Percentiles rank a stretch among this genome's conserved stretches.
phyloP scores from a whole-genome alignment of 2,329 filamentous ascomycete species.

The Teratosphaeria viscida region DNA sequence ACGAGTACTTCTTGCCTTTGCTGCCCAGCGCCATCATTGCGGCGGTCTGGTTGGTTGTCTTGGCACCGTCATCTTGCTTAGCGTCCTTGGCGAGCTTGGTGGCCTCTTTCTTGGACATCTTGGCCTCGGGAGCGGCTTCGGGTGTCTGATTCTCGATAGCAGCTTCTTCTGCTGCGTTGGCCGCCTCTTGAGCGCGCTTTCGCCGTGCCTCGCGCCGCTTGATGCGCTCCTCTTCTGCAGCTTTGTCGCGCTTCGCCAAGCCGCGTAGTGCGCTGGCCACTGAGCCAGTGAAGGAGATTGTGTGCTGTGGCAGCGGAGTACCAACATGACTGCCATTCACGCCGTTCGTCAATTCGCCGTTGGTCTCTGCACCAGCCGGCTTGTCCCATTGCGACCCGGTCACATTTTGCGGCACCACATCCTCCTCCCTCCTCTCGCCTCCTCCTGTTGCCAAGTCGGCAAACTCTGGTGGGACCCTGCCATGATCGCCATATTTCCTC shows the following conservation, averaged over 20 bases:
- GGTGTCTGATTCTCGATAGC: slow-evolving; percentile 5
- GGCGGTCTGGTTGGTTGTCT: slow-evolving; percentile 74
- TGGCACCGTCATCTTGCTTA: slow-evolving; percentile 46
- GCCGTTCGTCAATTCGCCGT: slow-evolving; percentile 1
- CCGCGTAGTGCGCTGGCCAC: slow-evolving; percentile 47
- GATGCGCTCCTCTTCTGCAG: slow-evolving; percentile 57
- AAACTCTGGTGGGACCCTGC: slow-evolving; percentile 69
- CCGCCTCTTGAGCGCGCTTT: slow-evolving; percentile 19
- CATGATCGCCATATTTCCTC: slow-evolving; percentile 69
- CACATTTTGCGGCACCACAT: slow-evolving; percentile 28
- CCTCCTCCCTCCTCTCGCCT: slow-evolving; percentile 26
- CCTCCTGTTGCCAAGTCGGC: slow-evolving; percentile 54
- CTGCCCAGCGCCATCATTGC: slow-evolving; percentile 58
- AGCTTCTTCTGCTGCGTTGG: slow-evolving; percentile 10
- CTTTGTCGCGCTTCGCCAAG: slow-evolving; percentile 55
- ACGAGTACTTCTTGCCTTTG: slow-evolving; percentile 62
- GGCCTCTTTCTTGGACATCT: slow-evolving; percentile 80
- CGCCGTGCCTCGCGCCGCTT: slow-evolving; percentile 35
- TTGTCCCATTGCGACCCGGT: slow-evolving; percentile 25
- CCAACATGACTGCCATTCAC: slow-evolving; percentile 10
- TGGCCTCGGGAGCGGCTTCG: slow-evolving; percentile 34
- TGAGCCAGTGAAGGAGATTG: slow-evolving; percentile 32
- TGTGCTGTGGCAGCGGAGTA: slow-evolving; percentile 29
- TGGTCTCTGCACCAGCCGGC: slow-evolving; percentile 3
- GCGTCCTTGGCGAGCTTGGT: slow-evolving; percentile 64